These are phyloP conservation scores for Ogataea trehaloabstinens DNA, from an alignment of 805 yeast genomes.

Conservation along the genomic window DNA sequence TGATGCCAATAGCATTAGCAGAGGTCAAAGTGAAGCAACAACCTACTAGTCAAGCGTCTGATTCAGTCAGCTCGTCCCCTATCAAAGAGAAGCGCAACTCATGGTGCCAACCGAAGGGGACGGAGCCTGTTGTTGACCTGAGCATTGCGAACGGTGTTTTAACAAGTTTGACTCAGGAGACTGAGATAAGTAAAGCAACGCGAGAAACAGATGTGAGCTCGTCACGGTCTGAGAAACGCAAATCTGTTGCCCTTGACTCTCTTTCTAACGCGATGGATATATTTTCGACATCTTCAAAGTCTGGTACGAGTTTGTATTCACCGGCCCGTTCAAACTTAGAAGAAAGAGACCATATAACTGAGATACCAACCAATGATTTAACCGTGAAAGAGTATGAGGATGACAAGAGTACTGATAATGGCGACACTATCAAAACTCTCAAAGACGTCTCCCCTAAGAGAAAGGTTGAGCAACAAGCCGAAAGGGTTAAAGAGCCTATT, in stretches of 20 bases:
- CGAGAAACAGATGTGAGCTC: constrained; percentile 5
- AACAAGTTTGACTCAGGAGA: constrained; percentile 15
- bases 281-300: constrained; percentile 23
- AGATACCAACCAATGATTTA: neutral
- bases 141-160: constrained; percentile 32
- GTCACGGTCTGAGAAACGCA: constrained; percentile 28
- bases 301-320: constrained; percentile 15
- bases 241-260: constrained; percentile 33
- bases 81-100: constrained; percentile 28
- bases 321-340: constrained; percentile 8
- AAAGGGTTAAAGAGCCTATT: neutral
- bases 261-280: constrained; percentile 32
- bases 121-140: constrained; percentile 33
- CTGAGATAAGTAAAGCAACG: constrained; percentile 4
- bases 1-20: constrained; percentile 24
- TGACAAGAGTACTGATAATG: neutral
- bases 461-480: neutral
- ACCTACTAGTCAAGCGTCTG: constrained; percentile 15
- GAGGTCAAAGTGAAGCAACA: constrained; percentile 23
- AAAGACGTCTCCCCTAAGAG: neutral
- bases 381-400: constrained; percentile 3
- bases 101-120: constrained; percentile 28
- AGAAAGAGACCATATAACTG: constrained; percentile 1
- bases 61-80: constrained; percentile 28
- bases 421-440: neutral